Evolutionary conservation across 2,329 filamentous ascomycete species (phyloP).

Genomic region (Seiridium unicorne): DNA sequence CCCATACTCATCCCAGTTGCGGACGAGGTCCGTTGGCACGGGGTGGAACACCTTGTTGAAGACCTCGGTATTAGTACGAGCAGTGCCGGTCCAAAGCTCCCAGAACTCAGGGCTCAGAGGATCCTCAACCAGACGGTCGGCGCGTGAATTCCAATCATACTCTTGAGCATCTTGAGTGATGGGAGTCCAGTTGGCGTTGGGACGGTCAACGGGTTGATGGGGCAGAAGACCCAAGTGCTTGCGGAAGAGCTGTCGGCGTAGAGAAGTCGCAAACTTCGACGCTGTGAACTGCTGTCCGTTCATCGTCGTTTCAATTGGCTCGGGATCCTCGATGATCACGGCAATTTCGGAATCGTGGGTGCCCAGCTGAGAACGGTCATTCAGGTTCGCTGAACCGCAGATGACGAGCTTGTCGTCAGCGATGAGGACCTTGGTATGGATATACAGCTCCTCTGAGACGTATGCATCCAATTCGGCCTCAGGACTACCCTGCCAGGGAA

Average conservation of each 20-base stretch:
- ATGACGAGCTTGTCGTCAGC: constrained; percentile 83
- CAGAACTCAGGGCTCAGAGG: constrained; percentile 69
- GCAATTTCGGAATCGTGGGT: constrained; percentile 86
- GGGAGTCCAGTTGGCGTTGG: constrained; percentile 75
- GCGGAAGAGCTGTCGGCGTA: constrained; percentile 83
- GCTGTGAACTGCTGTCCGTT: constrained; percentile 70
- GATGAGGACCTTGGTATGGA: constrained; percentile 89
- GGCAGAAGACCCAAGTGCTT: constrained; percentile 87
- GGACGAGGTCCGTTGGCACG: constrained; percentile 67
- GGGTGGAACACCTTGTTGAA: constrained; percentile 81
- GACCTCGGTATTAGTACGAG: constrained; percentile 74
- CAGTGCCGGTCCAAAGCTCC: constrained; percentile 70
- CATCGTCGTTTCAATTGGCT: constrained; percentile 70
- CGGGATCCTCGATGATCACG: constrained; percentile 80
- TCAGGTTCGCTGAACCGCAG: constrained; percentile 86
- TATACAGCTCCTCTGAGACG: constrained; percentile 64
- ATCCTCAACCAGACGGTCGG: constrained; percentile 70
- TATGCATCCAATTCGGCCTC: constrained; percentile 59
- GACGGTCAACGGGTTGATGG: constrained; percentile 65
- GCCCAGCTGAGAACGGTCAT: constrained; percentile 84
- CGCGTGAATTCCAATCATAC: constrained; percentile 68
- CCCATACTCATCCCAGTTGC: constrained; percentile 72
- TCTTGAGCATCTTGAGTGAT: constrained; percentile 69
- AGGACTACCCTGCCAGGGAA: constrained; percentile 54
- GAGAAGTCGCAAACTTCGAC: constrained; percentile 72